A percentile compares a stretch with the other conserved stretches of the same genome.
These are phyloP conservation scores for Begonia fuchsioides DNA, from an alignment of 306 rosid species.

Conservation along the genomic window DNA sequence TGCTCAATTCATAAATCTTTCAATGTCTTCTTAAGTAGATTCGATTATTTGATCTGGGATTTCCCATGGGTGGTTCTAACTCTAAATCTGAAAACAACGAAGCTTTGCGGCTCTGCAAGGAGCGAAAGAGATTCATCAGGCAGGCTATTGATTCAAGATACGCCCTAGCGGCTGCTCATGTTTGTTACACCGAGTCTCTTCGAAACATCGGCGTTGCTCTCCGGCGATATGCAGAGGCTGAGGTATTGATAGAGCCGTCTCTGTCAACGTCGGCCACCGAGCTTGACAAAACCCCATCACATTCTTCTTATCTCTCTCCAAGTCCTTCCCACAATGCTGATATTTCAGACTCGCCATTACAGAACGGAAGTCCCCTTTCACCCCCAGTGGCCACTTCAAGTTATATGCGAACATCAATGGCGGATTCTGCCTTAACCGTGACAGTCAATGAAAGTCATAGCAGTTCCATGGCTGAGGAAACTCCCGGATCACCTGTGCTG, in stretches of 20 bases:
- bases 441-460: slow-evolving; percentile 23
- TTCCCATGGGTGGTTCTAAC: slow-evolving; percentile 60
- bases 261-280: slow-evolving; percentile 36
- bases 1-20: not conserved
- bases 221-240: slow-evolving; percentile 74
- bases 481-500: slow-evolving; percentile 28
- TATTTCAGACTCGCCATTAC: slow-evolving; percentile 55
- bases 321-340: slow-evolving; percentile 54
- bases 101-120: slow-evolving; percentile 67
- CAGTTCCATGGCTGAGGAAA: slow-evolving; percentile 40
- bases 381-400: slow-evolving; percentile 33
- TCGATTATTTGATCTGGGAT: slow-evolving; percentile 8
- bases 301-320: slow-evolving; percentile 73
- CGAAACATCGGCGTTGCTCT: slow-evolving; percentile 61
- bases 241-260: slow-evolving; percentile 64
- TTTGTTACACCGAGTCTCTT: slow-evolving; percentile 63
- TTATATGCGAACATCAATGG: slow-evolving; percentile 60
- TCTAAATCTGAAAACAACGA: slow-evolving; percentile 64
- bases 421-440: slow-evolving; percentile 39
- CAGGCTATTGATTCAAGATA: slow-evolving; percentile 81
- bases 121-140: slow-evolving; percentile 59
- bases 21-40: slow-evolving; percentile 10
- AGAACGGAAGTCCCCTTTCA: slow-evolving; percentile 34
- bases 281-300: slow-evolving; percentile 77
- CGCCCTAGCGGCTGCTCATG: slow-evolving; percentile 75